Evolutionary conservation across 495 filamentous ascomycete species (phyloP).

Genomic region (Aspergillus nidulans): DNA sequence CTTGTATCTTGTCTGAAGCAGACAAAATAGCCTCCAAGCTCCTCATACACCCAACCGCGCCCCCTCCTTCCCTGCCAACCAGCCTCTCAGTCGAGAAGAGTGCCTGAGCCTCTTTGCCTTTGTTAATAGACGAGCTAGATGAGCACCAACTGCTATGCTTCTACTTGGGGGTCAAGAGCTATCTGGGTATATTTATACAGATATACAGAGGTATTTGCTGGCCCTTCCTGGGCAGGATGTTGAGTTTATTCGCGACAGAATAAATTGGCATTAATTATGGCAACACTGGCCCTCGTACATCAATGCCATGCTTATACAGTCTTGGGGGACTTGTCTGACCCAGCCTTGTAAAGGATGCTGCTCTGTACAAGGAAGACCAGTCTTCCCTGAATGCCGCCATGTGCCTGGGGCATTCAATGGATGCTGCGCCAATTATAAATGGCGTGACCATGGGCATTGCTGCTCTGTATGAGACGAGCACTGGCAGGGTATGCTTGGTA

Average conservation of each 20-base stretch:
- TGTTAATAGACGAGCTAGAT: background rate
- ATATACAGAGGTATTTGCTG: background rate
- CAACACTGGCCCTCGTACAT: constrained; percentile 5
- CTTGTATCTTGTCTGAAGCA: too few relatives aligned
- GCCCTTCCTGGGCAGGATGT: background rate
- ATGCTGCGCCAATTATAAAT: constrained; percentile 16
- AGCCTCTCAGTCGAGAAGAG: background rate
- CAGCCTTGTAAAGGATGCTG: constrained; percentile 2
- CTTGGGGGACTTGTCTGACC: background rate
- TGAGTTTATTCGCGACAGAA: too few relatives aligned
- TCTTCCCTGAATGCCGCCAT: constrained; percentile 11
- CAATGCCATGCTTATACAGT: constrained; percentile 7
- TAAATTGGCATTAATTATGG: background rate
- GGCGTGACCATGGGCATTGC: constrained; percentile 4
- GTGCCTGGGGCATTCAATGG: constrained; percentile 12
- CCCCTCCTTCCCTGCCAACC: too few relatives aligned
- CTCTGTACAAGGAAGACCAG: background rate
- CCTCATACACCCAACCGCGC: too few relatives aligned
- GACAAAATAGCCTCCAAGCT: too few relatives aligned
- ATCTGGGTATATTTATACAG: background rate
- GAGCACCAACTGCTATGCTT: background rate
- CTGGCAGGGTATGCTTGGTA: background rate
- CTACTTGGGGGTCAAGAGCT: background rate
- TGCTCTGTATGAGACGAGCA: constrained; percentile 10
- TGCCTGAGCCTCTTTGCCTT: background rate